A percentile compares a stretch with the other conserved stretches of the same genome.
Conservation (phyloP, 1,284 basidiomycete genomes). For the Hymenochaete sp. region DNA sequence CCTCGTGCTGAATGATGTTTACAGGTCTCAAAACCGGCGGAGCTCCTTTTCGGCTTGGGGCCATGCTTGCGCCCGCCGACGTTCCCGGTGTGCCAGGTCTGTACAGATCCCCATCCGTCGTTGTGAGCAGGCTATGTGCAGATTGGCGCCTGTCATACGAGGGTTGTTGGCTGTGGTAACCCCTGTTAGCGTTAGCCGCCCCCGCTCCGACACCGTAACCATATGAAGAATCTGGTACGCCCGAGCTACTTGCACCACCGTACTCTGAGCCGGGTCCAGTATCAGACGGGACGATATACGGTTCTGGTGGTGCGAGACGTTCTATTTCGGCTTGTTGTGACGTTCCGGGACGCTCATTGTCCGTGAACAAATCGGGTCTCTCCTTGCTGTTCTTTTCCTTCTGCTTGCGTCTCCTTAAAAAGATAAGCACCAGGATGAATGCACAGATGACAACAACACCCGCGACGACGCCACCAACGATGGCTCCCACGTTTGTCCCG, state of each 20-base stretch:
- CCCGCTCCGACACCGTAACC: conserved; percentile 13
- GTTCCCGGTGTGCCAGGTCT: conserved; percentile 32
- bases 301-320: conserved; percentile 40
- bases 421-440: conserved; percentile 38
- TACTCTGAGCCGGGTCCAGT: conserved; percentile 9
- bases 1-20: conserved; percentile 76
- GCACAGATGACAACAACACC: conserved; percentile 42
- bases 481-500: conserved; percentile 48
- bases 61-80: conserved; percentile 30
- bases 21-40: conserved; percentile 50
- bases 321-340: conserved; percentile 25
- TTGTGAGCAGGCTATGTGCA: conserved; percentile 6
- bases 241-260: conserved; percentile 3
- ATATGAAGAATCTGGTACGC: conserved; percentile 5
- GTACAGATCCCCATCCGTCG: conserved; percentile 28
- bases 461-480: conserved; percentile 61
- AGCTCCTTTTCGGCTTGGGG: conserved; percentile 32
- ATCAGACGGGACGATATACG: conserved; percentile 15
- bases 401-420: conserved; percentile 43
- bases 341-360: conserved; percentile 47
- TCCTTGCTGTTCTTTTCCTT: conserved; percentile 35
- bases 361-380: conserved; percentile 52
- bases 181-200: neutral
- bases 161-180: neutral
- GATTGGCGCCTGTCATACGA: conserved; percentile 1